Evolutionary conservation across 83 land plant genomes (phyloP).

Genomic region (Thuja plicata): DNA sequence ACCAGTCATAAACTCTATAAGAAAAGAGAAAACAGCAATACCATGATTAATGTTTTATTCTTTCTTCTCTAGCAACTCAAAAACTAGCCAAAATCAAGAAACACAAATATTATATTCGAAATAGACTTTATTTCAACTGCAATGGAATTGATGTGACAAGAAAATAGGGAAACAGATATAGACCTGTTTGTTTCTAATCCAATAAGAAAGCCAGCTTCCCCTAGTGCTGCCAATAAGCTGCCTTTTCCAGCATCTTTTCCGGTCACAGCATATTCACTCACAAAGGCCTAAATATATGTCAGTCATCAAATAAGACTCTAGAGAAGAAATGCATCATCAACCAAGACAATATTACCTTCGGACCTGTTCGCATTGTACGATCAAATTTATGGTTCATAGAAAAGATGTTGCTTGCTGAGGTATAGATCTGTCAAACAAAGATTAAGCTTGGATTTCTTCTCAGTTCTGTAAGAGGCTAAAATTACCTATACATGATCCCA

Average conservation of each 20-base stretch:
- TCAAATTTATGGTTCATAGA: constrained; percentile 71
- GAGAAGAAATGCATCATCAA: not conserved
- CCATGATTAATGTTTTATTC: not conserved
- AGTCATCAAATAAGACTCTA: not conserved
- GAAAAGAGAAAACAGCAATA: not conserved
- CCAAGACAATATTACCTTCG: constrained; percentile 59
- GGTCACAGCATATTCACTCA: constrained; percentile 97
- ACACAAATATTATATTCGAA: not conserved
- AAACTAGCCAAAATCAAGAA: not conserved
- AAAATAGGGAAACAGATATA: not conserved
- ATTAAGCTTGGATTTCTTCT: not conserved
- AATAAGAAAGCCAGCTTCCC: constrained; percentile 82
- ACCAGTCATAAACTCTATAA: not conserved
- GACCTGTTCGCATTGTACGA: constrained; percentile 57
- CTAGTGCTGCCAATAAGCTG: constrained; percentile 77
- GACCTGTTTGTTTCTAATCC: constrained; percentile 89
- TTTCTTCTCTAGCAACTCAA: not conserved
- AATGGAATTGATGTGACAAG: not conserved
- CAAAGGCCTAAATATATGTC: constrained; percentile 67
- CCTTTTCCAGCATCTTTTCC: constrained; percentile 79
- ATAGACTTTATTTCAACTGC: not conserved
- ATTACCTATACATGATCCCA: not conserved
- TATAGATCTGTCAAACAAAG: constrained; percentile 53
- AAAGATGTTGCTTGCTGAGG: constrained; percentile 62
- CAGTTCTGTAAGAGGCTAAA: not conserved